Conservation (phyloP, 2,329 filamentous ascomycete species). For the Ophiocordyceps camponoti-leonardi region DNA sequence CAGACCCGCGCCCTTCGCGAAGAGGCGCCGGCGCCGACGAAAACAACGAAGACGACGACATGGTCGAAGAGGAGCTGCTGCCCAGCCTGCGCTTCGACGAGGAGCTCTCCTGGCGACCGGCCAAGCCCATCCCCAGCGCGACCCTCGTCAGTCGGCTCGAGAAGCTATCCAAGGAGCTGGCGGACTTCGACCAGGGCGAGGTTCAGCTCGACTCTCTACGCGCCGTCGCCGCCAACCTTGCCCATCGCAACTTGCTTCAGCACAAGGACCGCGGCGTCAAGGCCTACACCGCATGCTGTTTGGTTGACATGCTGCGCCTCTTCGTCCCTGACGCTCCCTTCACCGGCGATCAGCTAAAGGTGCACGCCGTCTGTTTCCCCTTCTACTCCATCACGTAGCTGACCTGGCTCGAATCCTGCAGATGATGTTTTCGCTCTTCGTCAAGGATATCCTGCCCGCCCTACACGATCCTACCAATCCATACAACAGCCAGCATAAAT, state of each 20-base stretch:
- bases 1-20: background rate
- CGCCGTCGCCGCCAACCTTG: conserved; percentile 72
- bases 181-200: conserved; percentile 73
- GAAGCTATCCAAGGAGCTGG: conserved; percentile 64
- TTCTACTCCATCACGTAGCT: conserved; percentile 1
- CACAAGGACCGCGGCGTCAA: conserved; percentile 92
- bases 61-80: conserved; percentile 4
- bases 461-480: conserved; percentile 74
- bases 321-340: conserved; percentile 94
- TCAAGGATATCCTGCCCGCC: conserved; percentile 67
- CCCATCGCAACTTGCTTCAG: conserved; percentile 60
- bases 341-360: conserved; percentile 78
- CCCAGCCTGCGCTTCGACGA: conserved; percentile 60
- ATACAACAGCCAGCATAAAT: conserved; percentile 86
- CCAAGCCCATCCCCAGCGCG: conserved; percentile 69
- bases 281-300: conserved; percentile 73
- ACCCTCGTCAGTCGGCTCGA: conserved; percentile 72
- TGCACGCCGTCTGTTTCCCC: conserved; percentile 17
- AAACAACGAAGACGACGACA: no score
- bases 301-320: conserved; percentile 83
- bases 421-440: conserved; percentile 87
- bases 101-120: conserved; percentile 77
- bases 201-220: conserved; percentile 68
- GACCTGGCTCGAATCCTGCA: conserved; percentile 15
- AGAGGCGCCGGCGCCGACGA: background rate